Conservation (phyloP, 2,329 filamentous ascomycete species). For the Alternaria triticimaculans region DNA sequence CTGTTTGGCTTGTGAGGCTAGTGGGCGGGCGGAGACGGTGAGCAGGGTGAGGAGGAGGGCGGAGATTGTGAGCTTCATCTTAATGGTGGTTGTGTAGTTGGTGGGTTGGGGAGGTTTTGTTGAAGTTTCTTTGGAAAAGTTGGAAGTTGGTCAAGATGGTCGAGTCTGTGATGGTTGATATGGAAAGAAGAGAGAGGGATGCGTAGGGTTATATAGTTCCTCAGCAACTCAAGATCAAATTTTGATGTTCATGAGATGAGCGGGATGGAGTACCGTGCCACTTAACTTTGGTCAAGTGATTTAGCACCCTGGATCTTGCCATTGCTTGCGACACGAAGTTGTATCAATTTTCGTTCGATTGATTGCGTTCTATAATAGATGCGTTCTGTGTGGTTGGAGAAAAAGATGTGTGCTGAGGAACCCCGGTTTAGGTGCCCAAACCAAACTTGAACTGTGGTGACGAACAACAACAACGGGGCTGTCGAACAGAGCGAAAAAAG, state of each 20-base stretch:
- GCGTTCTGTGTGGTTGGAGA: not conserved
- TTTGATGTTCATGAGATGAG: not conserved
- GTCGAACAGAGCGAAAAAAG: not conserved
- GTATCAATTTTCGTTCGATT: not conserved
- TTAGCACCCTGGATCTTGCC: fast-evolving
- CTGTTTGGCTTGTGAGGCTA: not conserved
- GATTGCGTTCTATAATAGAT: not conserved
- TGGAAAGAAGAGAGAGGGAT: not conserved
- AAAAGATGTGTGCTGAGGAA: not conserved
- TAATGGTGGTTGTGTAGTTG: not conserved
- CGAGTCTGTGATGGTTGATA: fast-evolving
- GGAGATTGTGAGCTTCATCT: not conserved
- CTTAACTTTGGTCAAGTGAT: not conserved
- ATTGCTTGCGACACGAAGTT: not conserved
- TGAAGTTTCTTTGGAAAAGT: not conserved
- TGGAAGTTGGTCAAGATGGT: not conserved
- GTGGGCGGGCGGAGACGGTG: not conserved
- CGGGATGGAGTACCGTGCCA: not conserved
- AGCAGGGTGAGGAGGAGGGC: not conserved
- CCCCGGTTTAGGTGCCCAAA: not conserved
- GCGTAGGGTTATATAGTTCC: not conserved
- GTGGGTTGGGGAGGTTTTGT: not conserved
- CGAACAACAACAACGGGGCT: not conserved
- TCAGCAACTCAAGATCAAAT: not conserved
- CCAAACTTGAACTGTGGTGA: not conserved